Conservation (phyloP, 1,284 basidiomycete species). For the Coriolopsis trogii region DNA sequence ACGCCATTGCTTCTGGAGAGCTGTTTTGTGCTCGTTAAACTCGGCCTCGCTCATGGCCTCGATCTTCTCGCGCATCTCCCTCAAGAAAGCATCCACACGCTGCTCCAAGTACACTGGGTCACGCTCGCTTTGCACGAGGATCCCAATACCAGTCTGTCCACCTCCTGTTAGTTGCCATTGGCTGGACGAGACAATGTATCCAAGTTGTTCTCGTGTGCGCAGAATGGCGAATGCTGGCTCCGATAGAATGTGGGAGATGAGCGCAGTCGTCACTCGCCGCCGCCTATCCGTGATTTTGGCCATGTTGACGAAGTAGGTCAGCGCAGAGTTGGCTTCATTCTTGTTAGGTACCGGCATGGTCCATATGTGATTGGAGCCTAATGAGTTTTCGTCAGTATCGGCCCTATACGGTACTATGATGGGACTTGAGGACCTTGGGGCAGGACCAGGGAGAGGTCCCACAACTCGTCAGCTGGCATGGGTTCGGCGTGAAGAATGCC, state of each 20-base stretch:
- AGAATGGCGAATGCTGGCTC: slow-evolving; percentile 95
- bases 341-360: slow-evolving; percentile 78
- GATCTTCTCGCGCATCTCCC: slow-evolving; percentile 56
- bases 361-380: slow-evolving; percentile 77
- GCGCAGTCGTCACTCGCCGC: slow-evolving; percentile 59
- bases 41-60: slow-evolving; percentile 53
- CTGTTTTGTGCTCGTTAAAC: slow-evolving; percentile 57
- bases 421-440: slow-evolving; percentile 58
- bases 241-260: slow-evolving; percentile 77
- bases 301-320: slow-evolving; percentile 81
- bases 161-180: slow-evolving; percentile 59
- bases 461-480: slow-evolving; percentile 57
- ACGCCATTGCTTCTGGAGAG: slow-evolving; percentile 65
- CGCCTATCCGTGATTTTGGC: slow-evolving; percentile 62
- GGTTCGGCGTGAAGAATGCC: slow-evolving; percentile 63
- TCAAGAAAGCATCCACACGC: slow-evolving; percentile 88
- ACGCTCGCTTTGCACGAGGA: slow-evolving; percentile 92
- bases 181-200: slow-evolving; percentile 81
- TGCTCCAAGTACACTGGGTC: slow-evolving; percentile 84
- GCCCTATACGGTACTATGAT: slow-evolving; percentile 1
- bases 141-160: slow-evolving; percentile 79
- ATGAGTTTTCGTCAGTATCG: not conserved
- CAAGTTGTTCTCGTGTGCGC: slow-evolving; percentile 96
- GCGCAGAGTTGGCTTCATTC: slow-evolving; percentile 85
- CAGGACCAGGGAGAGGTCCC: slow-evolving; percentile 68